These are phyloP conservation scores for Apiospora koreana DNA, from an alignment of 2,329 filamentous ascomycete genomes.

Conservation along the genomic window DNA sequence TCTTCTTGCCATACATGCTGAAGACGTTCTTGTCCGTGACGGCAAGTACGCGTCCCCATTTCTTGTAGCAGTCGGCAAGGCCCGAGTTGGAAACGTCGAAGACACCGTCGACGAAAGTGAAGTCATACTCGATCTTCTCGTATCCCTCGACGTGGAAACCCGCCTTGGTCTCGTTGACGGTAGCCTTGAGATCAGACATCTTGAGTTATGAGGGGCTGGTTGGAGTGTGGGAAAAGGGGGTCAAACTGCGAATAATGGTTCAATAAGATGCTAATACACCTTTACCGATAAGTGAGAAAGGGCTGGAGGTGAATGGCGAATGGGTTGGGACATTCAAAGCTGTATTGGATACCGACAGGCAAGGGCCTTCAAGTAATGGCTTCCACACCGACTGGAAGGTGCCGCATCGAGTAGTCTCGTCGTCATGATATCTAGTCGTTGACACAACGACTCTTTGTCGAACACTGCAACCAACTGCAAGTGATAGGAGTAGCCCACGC, in stretches of 20 bases:
- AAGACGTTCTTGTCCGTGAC: constrained; percentile 74
- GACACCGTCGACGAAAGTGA: constrained; percentile 70
- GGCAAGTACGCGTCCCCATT: constrained; percentile 66
- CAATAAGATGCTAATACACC: neutral
- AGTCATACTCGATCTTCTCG: constrained; percentile 77
- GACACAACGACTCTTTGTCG: neutral
- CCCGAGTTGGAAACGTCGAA: constrained; percentile 62
- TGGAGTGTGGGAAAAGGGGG: neutral
- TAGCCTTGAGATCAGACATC: constrained; percentile 72
- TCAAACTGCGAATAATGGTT: neutral
- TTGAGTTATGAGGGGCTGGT: neutral
- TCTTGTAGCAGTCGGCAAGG: constrained; percentile 64
- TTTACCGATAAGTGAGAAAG: neutral
- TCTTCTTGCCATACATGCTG: constrained; percentile 65
- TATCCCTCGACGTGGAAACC: constrained; percentile 74
- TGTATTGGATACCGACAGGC: neutral
- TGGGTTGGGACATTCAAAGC: neutral
- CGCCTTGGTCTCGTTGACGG: constrained; percentile 61
- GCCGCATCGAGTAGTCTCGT: neutral
- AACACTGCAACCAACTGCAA: neutral
- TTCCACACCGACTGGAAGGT: neutral
- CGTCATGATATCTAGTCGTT: constrained; percentile 7
- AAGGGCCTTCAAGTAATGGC: neutral
- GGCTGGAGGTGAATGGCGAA: neutral
- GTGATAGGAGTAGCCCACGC: neutral